Evolutionary conservation across 129 eudicot species (phyloP).

Genomic region (Flaveria robusta): DNA sequence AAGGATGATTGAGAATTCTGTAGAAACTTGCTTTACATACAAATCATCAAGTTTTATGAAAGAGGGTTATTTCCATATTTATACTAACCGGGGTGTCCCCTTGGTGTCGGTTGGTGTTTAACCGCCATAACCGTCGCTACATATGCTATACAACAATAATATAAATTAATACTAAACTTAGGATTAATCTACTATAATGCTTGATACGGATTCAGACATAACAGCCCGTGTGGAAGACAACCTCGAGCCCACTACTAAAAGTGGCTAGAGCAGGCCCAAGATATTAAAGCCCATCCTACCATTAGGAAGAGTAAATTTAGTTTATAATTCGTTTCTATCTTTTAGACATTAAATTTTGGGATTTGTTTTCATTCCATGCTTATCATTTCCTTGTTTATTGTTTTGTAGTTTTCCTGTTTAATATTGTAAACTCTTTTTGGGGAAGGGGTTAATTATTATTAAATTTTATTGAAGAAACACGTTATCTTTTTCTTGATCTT

Average conservation of each 20-base stretch:
- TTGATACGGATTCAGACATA: constrained; percentile 6
- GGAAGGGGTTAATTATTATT: neutral
- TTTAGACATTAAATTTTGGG: neutral
- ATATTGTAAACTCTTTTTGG: constrained; percentile 1
- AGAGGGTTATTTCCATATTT: no score
- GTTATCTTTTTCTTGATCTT: neutral
- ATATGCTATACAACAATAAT: no score
- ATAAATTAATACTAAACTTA: no score
- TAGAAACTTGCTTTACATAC: no score
- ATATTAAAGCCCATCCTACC: constrained; percentile 1
- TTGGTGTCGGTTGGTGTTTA: no score
- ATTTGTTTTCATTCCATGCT: neutral
- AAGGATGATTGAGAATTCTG: no score
- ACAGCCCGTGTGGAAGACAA: neutral
- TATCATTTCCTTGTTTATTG: neutral
- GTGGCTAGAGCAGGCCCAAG: constrained; percentile 4
- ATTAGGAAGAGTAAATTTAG: neutral
- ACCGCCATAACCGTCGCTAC: no score
- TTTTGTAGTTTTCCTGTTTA: neutral
- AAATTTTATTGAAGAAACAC: neutral
- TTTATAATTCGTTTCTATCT: neutral
- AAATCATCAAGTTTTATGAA: no score
- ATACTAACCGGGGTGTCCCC: no score
- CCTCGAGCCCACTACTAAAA: neutral
- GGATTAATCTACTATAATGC: no score